phyloP scores from a whole-genome alignment of 2,329 filamentous ascomycete species.

The Botrytis cinerea region DNA sequence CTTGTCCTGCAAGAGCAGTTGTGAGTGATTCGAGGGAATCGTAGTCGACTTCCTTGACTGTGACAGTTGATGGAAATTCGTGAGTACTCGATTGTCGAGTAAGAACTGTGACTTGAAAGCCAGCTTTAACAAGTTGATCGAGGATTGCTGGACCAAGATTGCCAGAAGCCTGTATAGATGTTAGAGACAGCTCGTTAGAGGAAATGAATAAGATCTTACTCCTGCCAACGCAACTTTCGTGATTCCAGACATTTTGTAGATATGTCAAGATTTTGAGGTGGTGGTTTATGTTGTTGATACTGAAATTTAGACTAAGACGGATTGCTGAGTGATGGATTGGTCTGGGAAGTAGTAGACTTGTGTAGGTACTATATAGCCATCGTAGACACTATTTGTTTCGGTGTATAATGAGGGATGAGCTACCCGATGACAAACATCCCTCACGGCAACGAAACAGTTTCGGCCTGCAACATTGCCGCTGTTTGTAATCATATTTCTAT shows the following conservation, averaged over 20 bases:
- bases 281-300: constrained; percentile 9
- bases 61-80: constrained; percentile 33
- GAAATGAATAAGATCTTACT: constrained; percentile 26
- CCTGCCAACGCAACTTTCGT: constrained; percentile 33
- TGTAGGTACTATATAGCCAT: background rate
- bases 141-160: constrained; percentile 34
- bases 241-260: constrained; percentile 32
- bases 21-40: constrained; percentile 23
- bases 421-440: background rate
- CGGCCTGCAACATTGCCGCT: background rate
- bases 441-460: background rate
- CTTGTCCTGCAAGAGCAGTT: constrained; percentile 39
- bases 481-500: background rate
- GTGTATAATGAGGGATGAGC: background rate
- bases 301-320: background rate
- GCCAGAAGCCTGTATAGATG: constrained; percentile 31
- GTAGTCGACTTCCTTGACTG: constrained; percentile 27
- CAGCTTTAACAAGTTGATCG: constrained; percentile 32
- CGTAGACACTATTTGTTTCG: background rate
- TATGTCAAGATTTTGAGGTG: background rate
- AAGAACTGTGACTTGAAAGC: constrained; percentile 46
- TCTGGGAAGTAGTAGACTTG: background rate
- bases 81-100: constrained; percentile 38
- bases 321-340: background rate
- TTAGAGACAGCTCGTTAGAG: background rate